Evolutionary conservation across 768 basidiomycete species (phyloP), one percentile per base, ranked within the genome.

Genomic region (Serendipita vermifera): DNA sequence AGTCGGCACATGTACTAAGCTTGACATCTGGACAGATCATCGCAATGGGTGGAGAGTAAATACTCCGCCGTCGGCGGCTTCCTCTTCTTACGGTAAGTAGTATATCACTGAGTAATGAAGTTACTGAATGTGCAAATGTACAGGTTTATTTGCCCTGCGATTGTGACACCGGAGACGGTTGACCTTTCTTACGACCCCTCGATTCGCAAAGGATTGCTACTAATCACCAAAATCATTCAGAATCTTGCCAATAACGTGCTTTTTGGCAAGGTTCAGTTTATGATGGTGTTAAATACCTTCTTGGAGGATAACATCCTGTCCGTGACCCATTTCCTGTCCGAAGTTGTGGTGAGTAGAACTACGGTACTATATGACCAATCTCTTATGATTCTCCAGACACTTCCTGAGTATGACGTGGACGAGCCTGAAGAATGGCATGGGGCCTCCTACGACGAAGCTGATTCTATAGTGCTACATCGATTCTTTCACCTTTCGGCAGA

Each of bases 221-320:
- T 87, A 43, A 84, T 96, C 60, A 87, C 89, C 39, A 96, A 93
- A 70, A 82, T 93, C 57, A 82, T 96, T 41, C 91, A 94, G 68
- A 92, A 89, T 64, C 70, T 96, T 29, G 91, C 91, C 17, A 97
- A 96, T 70, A 94, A 96, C 62, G 84, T 93, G 48, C 81, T 88
- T 64, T 94, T 94, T 62, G 88, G 86, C 9, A 92, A 92, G 67
- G 91, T 94, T 63, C 78, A 81, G 3, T 82, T 89, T 63, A 90
- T 92, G 87, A 79, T 79, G 27, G 73, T 77, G 32, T 67, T 93
- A 57, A 93, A 93, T 65, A 73, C 76, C 11, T 91, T 91, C 69
- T 69, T 89, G 27, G 72, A 74, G 57, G 75, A 72, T 7, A 85
- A 87, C 54, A 85, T 88, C 54, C 71, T 79, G 32, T 79, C 76